A percentile compares a stretch with the other conserved stretches of the same genome.
These are phyloP conservation scores for Phaeosphaeria sp. DNA, from an alignment of 2,329 filamentous ascomycete genomes.

Conservation along the genomic window DNA sequence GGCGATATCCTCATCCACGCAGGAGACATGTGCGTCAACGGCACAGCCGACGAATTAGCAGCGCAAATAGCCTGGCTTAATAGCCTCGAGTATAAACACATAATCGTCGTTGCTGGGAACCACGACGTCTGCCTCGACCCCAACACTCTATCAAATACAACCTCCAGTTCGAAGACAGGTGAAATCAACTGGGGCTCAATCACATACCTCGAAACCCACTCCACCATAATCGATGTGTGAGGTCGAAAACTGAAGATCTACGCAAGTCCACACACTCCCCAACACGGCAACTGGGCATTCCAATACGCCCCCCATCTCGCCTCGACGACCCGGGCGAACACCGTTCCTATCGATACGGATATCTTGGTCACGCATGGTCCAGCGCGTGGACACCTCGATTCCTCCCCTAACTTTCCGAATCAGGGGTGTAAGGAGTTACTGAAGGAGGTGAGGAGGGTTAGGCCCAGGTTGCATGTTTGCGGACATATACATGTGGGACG, in stretches of 20 bases:
- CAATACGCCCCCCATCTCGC: constrained; percentile 67
- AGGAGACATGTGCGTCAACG: constrained; percentile 78
- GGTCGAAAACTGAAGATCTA: constrained; percentile 70
- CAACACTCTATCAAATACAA: too few species aligned
- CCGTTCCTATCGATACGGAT: constrained; percentile 72
- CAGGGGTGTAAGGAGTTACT: constrained; percentile 71
- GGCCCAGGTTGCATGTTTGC: constrained; percentile 76
- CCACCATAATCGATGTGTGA: constrained; percentile 58
- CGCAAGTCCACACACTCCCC: constrained; percentile 77
- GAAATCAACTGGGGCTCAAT: constrained; percentile 70
- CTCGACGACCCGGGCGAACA: constrained; percentile 66
- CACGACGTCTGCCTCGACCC: constrained; percentile 64
- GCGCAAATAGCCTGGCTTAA: constrained; percentile 79
- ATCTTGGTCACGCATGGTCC: constrained; percentile 81
- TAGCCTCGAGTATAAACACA: constrained; percentile 73
- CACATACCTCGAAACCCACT: constrained; percentile 73
- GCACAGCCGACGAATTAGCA: constrained; percentile 75
- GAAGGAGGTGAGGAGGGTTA: constrained; percentile 72
- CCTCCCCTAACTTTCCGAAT: constrained; percentile 49
- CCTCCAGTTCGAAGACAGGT: constrained; percentile 16
- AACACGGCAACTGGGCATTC: constrained; percentile 77
- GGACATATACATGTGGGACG: constrained; percentile 81
- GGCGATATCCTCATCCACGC: constrained; percentile 88
- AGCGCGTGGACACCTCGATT: constrained; percentile 72
- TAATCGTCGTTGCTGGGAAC: constrained; percentile 83